These are phyloP conservation scores for Saccharomycopsis sp. DNA, from an alignment of 805 yeast genomes.

Conservation along the genomic window DNA sequence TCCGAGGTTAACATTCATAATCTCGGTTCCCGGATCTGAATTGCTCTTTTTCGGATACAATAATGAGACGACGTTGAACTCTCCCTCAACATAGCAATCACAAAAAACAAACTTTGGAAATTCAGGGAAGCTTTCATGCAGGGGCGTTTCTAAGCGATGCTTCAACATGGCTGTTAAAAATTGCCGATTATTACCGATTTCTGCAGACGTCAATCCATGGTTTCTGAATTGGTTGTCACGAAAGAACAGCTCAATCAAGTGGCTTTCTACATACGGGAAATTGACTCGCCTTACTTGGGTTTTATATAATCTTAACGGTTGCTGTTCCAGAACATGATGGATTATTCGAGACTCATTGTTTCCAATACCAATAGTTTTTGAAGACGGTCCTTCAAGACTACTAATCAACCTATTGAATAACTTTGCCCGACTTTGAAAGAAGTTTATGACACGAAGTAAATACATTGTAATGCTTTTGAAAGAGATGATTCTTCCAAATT, in stretches of 20 bases:
- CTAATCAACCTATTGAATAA: background rate
- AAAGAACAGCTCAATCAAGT: background rate
- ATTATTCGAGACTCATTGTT: background rate
- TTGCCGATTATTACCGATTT: background rate
- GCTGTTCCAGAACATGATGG: background rate
- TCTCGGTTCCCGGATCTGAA: background rate
- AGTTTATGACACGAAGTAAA: background rate
- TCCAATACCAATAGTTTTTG: background rate
- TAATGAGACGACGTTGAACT: background rate
- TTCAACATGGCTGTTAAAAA: background rate
- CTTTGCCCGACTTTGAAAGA: background rate
- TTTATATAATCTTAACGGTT: background rate
- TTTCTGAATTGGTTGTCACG: background rate
- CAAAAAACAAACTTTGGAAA: background rate
- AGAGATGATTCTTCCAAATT: background rate
- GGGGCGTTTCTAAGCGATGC: too few relatives aligned
- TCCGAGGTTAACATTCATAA: background rate
- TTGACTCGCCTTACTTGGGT: background rate
- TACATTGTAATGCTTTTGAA: constrained; percentile 3
- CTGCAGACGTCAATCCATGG: background rate
- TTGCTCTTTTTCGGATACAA: background rate
- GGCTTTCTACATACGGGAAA: background rate
- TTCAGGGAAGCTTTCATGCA: too few relatives aligned
- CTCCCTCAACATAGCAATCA: background rate
- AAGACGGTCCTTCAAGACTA: background rate